Evolutionary conservation across 2,329 filamentous ascomycete species (phyloP), one percentile per base, ranked within the genome.

Genomic region (Aschersonia sp.): DNA sequence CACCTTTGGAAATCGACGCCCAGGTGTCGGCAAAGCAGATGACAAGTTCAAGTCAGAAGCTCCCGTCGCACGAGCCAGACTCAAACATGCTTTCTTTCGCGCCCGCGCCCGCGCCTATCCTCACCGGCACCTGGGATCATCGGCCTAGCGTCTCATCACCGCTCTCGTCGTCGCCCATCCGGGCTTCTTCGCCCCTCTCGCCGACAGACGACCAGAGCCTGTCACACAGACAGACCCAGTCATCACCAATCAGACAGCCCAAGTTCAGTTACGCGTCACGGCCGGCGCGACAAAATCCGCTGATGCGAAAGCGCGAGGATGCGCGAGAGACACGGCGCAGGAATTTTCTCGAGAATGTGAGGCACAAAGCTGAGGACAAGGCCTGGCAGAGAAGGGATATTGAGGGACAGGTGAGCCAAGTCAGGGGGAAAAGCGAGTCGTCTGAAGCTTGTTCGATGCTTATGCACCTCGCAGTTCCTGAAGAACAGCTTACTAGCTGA

Each of bases 301-400:
- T 83, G 6, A 64, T 80, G 14, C 73, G 75, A 53, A 74, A 66
- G 50, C 71, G 77, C 45, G 76, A 87, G 58, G 77, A 76, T 14
- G 69, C 71, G 1, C 76, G 79, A 48, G 80, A 86, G 58, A 69
- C 74, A 47, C 68, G 85, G 49, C 70, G 84, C 44, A 74, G 76
- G 32, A 67, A 83, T 48, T 90, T 90, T 55, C 65, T 90, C 50
- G 77, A 79, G 58, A 83, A 73, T 46, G 79, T 84, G 14, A 70
- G 77, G 49, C 73, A 78, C 55, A 72, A 75, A 41, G 66, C 71
- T 3, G 77, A 83, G 41, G 76, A 84, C 31, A 73, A 67, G 55
- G 65, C 67, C 29, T 83, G 79, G 72, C 69, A 75, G 55, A 67
- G 72, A 46, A 67, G 80, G 53, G 78, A 79, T 30, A 77, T 80